Percentiles rank a stretch among this genome's conserved stretches.
These are phyloP conservation scores for Argentina anserina DNA, from an alignment of 306 rosid genomes.

Conservation along the genomic window DNA sequence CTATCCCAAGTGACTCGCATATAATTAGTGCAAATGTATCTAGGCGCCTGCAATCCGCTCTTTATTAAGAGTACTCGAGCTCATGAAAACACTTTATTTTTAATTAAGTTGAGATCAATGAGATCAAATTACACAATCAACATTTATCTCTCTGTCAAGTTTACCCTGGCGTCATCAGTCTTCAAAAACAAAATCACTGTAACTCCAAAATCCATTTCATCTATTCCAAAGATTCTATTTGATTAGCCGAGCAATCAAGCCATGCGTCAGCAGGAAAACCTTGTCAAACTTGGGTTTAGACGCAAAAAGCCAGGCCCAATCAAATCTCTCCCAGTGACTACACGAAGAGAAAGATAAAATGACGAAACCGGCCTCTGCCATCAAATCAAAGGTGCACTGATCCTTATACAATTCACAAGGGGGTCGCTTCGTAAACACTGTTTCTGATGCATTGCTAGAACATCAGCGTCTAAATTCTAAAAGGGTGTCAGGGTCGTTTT, in stretches of 20 bases:
- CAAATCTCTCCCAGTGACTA: slow-evolving; percentile 25
- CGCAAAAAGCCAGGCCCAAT: slow-evolving; percentile 16
- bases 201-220: background rate
- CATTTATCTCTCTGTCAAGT: no score
- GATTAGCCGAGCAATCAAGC: slow-evolving; percentile 10
- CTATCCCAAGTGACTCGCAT: no score
- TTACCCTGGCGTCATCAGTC: slow-evolving; percentile 7
- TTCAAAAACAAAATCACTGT: background rate
- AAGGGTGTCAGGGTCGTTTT: slow-evolving; percentile 44
- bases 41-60: no score
- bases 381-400: slow-evolving; percentile 34
- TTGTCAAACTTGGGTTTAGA: slow-evolving; percentile 10
- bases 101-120: no score
- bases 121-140: no score
- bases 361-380: slow-evolving; percentile 33
- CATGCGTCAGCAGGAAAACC: background rate
- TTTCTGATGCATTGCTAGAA: slow-evolving; percentile 6
- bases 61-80: no score
- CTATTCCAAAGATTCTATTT: background rate
- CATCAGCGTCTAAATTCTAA: slow-evolving; percentile 20
- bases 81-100: no score
- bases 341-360: background rate
- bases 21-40: no score
- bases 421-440: slow-evolving; percentile 29
- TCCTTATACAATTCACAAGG: slow-evolving; percentile 23